Evolutionary conservation across 306 rosid genomes (phyloP), one percentile per base, ranked within the genome.

Genomic region (Vigna reflexopilosa): DNA sequence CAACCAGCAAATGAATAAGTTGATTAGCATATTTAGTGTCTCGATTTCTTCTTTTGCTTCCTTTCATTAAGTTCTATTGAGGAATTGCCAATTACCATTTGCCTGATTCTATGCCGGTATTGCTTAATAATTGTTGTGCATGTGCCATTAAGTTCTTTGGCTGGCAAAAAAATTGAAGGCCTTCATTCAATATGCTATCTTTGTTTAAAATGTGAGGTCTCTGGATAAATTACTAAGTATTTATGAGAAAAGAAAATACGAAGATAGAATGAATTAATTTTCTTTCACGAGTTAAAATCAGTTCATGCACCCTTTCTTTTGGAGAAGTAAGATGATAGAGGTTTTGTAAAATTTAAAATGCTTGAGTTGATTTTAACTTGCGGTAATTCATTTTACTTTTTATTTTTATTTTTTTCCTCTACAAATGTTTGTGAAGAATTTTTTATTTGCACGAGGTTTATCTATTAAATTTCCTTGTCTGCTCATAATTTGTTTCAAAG

Each of bases 1-100:
- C 70, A 49, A 78, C 55, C 59, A 50, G 59, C 42, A n/a, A 20
- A 72, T 2, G 67, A 81, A 72, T 67, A 30, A 34, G 81, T 73
- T 81, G 38, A 75, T 57, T 50, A 61, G 30, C n/a, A 6, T 36
- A 59, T 77, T 57, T 67, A 28, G 61, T 59, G 59, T 54, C 44
- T 56, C 34, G 6, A 45, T 73, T 24, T 20, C 20, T 1, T 20
- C 15, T 72, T 24, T 17, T 57, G 36, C 9, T 58, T 58, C 10
- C 40, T 26, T 42, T 26, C 45, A 5, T 44, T 34, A 16, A 30
- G 73, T 24, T 67, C 28, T 52, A 50, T 12, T 16, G 14, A 17
- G 45, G 45, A 11, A 48, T 70, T 52, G 70, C 54, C 62, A 67
- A 36, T 76, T 70, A 22, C 20, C 36, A 2, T 57, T 9, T 24